phyloP scores from a whole-genome alignment of 768 basidiomycete species.

The Saitozyma sp. region DNA sequence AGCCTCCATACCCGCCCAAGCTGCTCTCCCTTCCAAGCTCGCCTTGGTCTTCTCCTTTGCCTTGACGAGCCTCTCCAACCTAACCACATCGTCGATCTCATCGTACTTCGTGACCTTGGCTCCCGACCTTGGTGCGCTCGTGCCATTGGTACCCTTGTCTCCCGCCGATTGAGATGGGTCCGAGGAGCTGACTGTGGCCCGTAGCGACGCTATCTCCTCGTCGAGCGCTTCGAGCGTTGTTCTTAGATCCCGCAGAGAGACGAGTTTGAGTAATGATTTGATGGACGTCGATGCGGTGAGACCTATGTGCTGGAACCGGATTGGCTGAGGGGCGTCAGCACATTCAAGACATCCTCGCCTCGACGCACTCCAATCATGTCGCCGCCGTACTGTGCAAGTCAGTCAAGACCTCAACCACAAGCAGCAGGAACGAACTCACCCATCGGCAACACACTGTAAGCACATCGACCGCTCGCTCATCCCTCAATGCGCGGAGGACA shows the following conservation, averaged over 20 bases:
- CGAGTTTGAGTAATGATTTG: conserved; percentile 17
- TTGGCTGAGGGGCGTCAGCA: conserved; percentile 30
- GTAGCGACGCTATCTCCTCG: conserved; percentile 28
- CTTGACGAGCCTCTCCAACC: conserved; percentile 35
- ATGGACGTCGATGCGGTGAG: conserved; percentile 35
- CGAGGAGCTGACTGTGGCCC: conserved; percentile 20
- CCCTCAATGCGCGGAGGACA: conserved; percentile 31
- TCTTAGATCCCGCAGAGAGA: conserved; percentile 29
- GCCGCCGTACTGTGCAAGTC: conserved; percentile 39
- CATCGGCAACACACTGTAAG: conserved; percentile 43
- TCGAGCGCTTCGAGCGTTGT: conserved; percentile 29
- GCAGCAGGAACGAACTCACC: conserved; percentile 21
- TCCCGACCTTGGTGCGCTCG: not conserved
- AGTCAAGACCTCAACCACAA: conserved; percentile 2
- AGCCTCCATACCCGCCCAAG: conserved; percentile 26
- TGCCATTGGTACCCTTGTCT: not conserved
- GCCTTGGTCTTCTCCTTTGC: conserved; percentile 35
- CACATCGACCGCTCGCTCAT: conserved; percentile 37
- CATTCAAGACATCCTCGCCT: not conserved
- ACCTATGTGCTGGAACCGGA: conserved; percentile 45
- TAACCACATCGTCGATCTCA: conserved; percentile 28
- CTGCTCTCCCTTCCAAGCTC: conserved; percentile 27
- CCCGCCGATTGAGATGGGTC: not conserved
- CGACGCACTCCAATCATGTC: conserved; percentile 46
- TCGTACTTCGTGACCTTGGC: conserved; percentile 21